Base-by-base conservation (phyloP, 257 asterid genomes). In the Leonotis leonurus region DNA sequence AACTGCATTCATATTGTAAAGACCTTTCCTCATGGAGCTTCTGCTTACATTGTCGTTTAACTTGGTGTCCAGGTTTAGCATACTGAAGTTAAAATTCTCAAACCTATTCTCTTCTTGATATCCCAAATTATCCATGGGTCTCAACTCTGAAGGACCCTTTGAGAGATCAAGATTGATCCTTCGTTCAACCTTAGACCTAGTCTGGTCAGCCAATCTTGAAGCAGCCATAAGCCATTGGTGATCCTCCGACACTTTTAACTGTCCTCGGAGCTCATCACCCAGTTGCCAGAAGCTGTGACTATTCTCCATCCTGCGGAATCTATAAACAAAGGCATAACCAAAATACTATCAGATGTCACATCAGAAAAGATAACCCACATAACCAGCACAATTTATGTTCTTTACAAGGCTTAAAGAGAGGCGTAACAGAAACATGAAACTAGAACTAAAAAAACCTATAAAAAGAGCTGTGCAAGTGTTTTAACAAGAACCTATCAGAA, bases 261-360 rank as follows among this genome's bases (percentile, higher is more conserved):
- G 99, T 27, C 97, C 96, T 69, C 99, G 95, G 57, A 92, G 96
- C 65, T 86, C 95, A 57, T 92, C 95, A 0, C 99, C 97, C 61
- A 89, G 74, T 64, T 86, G 99, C 95, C 99, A 92, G 73, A 79
- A 92, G 85, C 89, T 75, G 49, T 74, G 73, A 56, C 20, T 20
- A 56, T 56, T 56, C 81, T 88, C 95, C 97, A 88, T 89, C 43
- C 68, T 77, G 64, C 63, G 70, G n/a, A 66, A 53, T 46, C 78
- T 78, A 62, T 55, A 66, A 36, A 13, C 4, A 26, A 55, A 11
- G 1, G 45, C 57, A 1, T 55, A 10, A 59, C 24, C 17, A 60
- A 29, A 21, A 24, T 13, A 44, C 16, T 3, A 7, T 56, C 59
- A 81, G 70, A 64, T 51, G 62, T 13, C 25, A 27, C 43, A 69